These are phyloP conservation scores for Curvularia lunata DNA, from an alignment of 2,329 filamentous ascomycete genomes.

Conservation along the genomic window DNA sequence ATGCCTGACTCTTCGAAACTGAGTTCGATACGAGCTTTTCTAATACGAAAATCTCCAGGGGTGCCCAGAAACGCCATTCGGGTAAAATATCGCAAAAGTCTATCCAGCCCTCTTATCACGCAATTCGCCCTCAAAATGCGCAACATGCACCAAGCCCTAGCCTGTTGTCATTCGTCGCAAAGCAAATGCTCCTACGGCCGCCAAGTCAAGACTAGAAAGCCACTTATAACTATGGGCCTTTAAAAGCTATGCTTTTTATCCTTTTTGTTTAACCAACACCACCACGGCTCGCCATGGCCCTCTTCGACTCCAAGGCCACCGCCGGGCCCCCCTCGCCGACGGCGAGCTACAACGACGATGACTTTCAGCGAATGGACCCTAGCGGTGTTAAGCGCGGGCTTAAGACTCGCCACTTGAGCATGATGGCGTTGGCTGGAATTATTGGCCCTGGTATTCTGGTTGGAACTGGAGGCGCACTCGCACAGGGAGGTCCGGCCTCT, in stretches of 20 bases:
- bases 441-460: slow-evolving; percentile 75
- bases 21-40: background rate
- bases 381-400: slow-evolving; percentile 72
- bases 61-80: background rate
- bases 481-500: slow-evolving; percentile 72
- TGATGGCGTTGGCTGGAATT: slow-evolving; percentile 60
- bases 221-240: slow-evolving; percentile 18
- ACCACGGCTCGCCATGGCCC: slow-evolving; percentile 23
- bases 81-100: background rate
- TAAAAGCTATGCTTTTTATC: background rate
- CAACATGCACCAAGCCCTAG: slow-evolving; percentile 20
- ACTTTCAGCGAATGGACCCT: slow-evolving; percentile 57
- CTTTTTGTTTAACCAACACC: background rate
- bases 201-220: slow-evolving; percentile 22
- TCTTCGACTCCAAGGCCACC: slow-evolving; percentile 29
- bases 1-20: background rate
- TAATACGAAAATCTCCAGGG: background rate
- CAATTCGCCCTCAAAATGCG: slow-evolving; percentile 17
- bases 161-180: slow-evolving; percentile 3
- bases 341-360: slow-evolving; percentile 31
- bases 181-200: slow-evolving; percentile 7
- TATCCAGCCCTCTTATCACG: slow-evolving; percentile 15
- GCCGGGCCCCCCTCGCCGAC: slow-evolving; percentile 26
- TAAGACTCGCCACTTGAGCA: slow-evolving; percentile 70
- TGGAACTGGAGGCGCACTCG: slow-evolving; percentile 72